Conservation (phyloP, 2,329 filamentous ascomycete genomes). For the Aspergillus glaucus region DNA sequence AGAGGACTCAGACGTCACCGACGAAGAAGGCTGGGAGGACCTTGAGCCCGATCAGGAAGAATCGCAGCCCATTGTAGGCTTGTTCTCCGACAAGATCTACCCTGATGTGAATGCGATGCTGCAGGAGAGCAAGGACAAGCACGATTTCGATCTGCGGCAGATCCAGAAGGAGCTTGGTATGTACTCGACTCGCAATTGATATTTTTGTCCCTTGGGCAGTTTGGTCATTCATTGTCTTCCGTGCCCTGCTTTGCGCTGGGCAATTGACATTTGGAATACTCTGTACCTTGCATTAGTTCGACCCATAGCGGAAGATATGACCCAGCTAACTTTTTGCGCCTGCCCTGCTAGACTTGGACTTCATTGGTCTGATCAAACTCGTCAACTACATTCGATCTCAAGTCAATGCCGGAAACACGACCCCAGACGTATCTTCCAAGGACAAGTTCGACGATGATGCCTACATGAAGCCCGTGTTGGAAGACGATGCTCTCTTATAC, state of each 20-base stretch:
- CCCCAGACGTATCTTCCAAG: constrained; percentile 54
- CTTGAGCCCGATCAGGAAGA: constrained; percentile 55
- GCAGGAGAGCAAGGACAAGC: constrained; percentile 58
- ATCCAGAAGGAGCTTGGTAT: constrained; percentile 48
- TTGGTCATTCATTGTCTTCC: constrained; percentile 5
- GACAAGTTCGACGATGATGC: constrained; percentile 67
- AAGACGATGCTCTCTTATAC: constrained; percentile 85
- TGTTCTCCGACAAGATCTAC: constrained; percentile 63
- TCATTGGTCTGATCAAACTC: constrained; percentile 66
- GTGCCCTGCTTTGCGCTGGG: constrained; percentile 3
- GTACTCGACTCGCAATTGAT: constrained; percentile 16
- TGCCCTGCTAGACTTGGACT: constrained; percentile 55
- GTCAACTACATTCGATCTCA: constrained; percentile 60
- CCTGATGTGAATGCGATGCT: constrained; percentile 60
- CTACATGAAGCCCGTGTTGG: constrained; percentile 75
- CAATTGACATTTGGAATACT: constrained; percentile 5
- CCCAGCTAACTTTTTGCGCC: constrained; percentile 11
- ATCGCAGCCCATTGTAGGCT: constrained; percentile 58
- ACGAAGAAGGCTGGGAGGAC: constrained; percentile 53
- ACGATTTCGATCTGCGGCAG: constrained; percentile 61
- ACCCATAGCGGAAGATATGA: neutral
- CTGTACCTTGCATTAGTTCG: neutral
- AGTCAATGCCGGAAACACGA: constrained; percentile 39
- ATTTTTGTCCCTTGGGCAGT: constrained; percentile 4
- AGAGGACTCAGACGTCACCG: constrained; percentile 41